Base-by-base conservation (phyloP, 441 rosid genomes). In the Croton laevigatus region DNA sequence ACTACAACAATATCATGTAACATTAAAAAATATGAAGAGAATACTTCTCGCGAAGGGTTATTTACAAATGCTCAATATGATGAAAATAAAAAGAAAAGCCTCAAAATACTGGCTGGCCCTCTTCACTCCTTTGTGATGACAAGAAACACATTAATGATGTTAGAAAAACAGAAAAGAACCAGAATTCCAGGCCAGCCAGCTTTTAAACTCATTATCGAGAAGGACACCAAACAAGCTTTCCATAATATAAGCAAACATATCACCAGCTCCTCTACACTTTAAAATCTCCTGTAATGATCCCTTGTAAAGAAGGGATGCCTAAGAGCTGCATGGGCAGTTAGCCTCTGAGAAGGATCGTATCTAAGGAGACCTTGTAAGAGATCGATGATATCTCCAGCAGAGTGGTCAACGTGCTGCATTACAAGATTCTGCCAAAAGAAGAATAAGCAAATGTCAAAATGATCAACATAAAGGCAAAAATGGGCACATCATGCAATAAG, bases 401-500 rank as follows among this genome's bases (percentile, higher is more conserved):
- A 89, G 78, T 89, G 91, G 76, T 88, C 91, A 37, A 85, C 91
- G 34, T 83, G 87, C 76, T 77, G 87, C 93, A 85, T 86, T 52
- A 88, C 86, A n/a, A 88, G 73, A 71, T 88, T 88, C 93, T 88
- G 83, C 70, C 68, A 17, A 62, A 42, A 63, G 20, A 74, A 53
- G 59, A 4, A 52, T 4, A 63, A 23, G 38, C 1, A 55, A 51
- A 40, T 59, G 12, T 22, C 14, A 51, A 36, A 49, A 23, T 16
- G 51, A 62, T 5, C 0, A 48, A 1, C 6, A 27, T 27, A 7
- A 64, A 53, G 6, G 20, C 34, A 5, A 45, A 6, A 19, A 34
- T 36, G 0, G 22, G 23, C 54, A 58, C 16, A 23, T 40, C 32
- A 37, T 8, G 37, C 7, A 3, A 57, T 7, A 38, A 70, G 49